Percentiles rank a stretch among this genome's conserved stretches.
These are phyloP conservation scores for Fusarium temperatum DNA, from an alignment of 2,329 filamentous ascomycete genomes.

Conservation along the genomic window DNA sequence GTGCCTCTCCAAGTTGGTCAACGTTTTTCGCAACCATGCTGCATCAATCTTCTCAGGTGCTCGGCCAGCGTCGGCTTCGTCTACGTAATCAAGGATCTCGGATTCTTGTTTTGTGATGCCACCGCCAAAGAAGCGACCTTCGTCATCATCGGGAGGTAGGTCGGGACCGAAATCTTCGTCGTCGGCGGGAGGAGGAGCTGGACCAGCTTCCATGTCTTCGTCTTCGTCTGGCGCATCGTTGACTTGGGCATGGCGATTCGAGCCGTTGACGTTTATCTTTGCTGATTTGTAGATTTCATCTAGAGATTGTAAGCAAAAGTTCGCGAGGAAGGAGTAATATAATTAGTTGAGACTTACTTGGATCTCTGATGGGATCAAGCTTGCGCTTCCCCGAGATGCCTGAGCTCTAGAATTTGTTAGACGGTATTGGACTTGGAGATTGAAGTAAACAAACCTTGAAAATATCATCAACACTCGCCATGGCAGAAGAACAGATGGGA, in stretches of 20 bases:
- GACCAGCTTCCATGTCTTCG: conserved; percentile 60
- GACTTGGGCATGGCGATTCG: conserved; percentile 57
- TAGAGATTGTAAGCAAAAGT: not conserved
- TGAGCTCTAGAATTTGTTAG: conserved; percentile 42
- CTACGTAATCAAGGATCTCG: conserved; percentile 88
- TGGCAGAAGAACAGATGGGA: conserved; percentile 36
- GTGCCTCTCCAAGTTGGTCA: conserved; percentile 86
- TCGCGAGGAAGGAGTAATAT: not conserved
- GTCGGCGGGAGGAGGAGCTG: conserved; percentile 58
- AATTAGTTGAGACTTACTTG: conserved; percentile 57
- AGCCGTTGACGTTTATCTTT: conserved; percentile 58
- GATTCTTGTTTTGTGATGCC: conserved; percentile 85
- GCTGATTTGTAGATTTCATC: conserved; percentile 72
- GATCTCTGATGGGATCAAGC: conserved; percentile 68
- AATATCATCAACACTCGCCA: conserved; percentile 68
- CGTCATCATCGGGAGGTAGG: conserved; percentile 69
- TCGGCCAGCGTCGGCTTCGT: conserved; percentile 56
- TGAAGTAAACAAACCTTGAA: conserved; percentile 56
- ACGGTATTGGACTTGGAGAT: not conserved
- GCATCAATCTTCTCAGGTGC: conserved; percentile 80
- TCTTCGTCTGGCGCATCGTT: conserved; percentile 57
- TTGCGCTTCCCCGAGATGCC: conserved; percentile 69
- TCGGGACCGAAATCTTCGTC: conserved; percentile 59
- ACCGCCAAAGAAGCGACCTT: conserved; percentile 94
- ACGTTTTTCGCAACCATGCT: conserved; percentile 83